A percentile compares a stretch with the other conserved stretches of the same genome.
Evolutionary conservation across 345 rosid genomes (phyloP).

Genomic region (Corchorus olitorius): DNA sequence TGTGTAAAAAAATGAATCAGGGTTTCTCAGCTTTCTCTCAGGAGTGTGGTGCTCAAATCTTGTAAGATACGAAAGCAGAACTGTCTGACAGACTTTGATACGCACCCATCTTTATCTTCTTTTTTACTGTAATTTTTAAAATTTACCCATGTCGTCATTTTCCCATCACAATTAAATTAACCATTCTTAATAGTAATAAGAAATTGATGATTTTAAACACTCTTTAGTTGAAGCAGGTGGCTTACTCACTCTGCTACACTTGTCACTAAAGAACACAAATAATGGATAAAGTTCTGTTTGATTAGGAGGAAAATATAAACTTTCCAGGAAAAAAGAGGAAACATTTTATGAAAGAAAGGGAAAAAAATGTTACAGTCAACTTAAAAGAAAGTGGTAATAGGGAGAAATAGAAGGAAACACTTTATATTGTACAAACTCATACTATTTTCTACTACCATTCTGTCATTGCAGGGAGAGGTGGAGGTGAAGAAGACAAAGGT

Average conservation of each 20-base stretch:
- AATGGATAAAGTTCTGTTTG: neutral
- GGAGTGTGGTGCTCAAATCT: constrained; percentile 29
- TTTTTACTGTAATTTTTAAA: neutral
- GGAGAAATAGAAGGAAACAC: neutral
- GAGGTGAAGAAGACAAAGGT: neutral
- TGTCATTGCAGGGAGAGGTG: neutral
- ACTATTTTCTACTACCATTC: too few species aligned
- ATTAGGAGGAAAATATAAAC: too few species aligned
- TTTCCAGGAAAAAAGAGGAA: too few species aligned
- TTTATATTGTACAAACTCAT: constrained; percentile 1
- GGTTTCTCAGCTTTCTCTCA: neutral
- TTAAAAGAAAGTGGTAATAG: neutral
- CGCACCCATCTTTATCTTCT: constrained; percentile 13
- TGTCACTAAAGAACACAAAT: neutral
- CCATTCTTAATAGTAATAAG: neutral
- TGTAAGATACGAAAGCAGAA: constrained; percentile 44
- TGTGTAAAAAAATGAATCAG: constrained; percentile 9
- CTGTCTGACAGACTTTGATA: constrained; percentile 25
- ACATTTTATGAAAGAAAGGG: neutral
- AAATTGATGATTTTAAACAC: too few species aligned
- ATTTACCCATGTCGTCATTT: constrained; percentile 24
- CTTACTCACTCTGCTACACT: too few species aligned
- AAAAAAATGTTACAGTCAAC: neutral
- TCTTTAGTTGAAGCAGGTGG: too few species aligned
- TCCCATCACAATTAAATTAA: neutral